A percentile compares a stretch with the other conserved stretches of the same genome.
Conservation (phyloP, 2,329 filamentous ascomycete species). For the Amauroascus verrucosus region DNA sequence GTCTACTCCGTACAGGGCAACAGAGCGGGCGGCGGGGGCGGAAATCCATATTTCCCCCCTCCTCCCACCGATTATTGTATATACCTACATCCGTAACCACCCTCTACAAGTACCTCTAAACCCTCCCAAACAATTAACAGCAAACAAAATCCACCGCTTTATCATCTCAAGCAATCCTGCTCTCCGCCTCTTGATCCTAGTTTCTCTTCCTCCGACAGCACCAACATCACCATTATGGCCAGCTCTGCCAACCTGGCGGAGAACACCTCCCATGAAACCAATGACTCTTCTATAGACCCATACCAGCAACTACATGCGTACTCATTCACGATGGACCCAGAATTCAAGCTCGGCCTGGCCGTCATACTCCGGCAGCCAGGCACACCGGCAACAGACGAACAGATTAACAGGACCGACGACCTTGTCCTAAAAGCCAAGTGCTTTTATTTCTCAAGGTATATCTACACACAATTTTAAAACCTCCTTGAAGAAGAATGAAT, state of each 20-base stretch:
- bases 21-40: no score
- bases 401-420: constrained; percentile 32
- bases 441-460: constrained; percentile 39
- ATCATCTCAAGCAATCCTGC: not conserved
- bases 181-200: not conserved
- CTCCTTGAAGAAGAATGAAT: not conserved
- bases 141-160: no score
- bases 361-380: constrained; percentile 37
- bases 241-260: not conserved
- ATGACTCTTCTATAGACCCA: not conserved
- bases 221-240: not conserved
- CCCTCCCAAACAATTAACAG: no score
- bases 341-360: constrained; percentile 41
- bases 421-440: constrained; percentile 39
- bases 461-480: no score
- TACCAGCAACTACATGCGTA: constrained; percentile 32
- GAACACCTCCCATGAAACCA: not conserved
- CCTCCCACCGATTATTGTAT: no score
- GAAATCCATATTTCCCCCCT: no score
- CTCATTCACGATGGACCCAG: constrained; percentile 32
- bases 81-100: no score
- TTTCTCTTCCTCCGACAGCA: not conserved
- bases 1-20: no score
- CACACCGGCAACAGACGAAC: constrained; percentile 30
- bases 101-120: no score